Conservation (phyloP, 768 basidiomycete genomes). For the Suillus brevipes region DNA sequence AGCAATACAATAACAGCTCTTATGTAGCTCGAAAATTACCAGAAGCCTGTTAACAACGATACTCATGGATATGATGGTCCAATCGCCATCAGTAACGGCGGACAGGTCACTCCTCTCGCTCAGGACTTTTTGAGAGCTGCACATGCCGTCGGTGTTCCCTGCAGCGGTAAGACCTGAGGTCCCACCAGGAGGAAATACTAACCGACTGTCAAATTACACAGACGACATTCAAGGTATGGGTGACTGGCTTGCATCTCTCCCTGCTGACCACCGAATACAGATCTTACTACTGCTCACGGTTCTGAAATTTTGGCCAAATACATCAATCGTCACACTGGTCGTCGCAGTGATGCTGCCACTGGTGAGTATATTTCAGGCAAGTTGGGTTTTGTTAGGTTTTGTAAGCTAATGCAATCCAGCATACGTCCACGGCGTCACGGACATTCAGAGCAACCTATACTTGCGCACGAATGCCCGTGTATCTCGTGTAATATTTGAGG, state of each 20-base stretch:
- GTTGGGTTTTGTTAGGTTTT: background rate
- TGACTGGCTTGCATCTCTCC: background rate
- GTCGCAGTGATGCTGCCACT: constrained; percentile 71
- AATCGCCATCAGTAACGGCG: constrained; percentile 73
- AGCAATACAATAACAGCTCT: background rate
- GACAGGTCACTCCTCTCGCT: constrained; percentile 59
- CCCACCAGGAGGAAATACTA: background rate
- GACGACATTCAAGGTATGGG: constrained; percentile 61
- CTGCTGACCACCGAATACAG: constrained; percentile 27
- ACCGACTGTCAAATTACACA: constrained; percentile 20
- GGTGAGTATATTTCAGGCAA: constrained; percentile 36
- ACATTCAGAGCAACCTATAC: constrained; percentile 65
- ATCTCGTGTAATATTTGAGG: constrained; percentile 71
- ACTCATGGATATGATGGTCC: constrained; percentile 73
- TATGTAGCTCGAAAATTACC: constrained; percentile 69
- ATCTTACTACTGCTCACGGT: constrained; percentile 58
- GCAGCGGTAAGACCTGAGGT: constrained; percentile 49
- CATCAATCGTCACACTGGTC: constrained; percentile 71
- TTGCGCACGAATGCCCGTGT: constrained; percentile 68
- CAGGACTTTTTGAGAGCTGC: constrained; percentile 70
- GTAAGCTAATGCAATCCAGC: constrained; percentile 34
- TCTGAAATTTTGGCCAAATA: constrained; percentile 79
- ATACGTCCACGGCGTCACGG: constrained; percentile 72
- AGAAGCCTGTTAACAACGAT: constrained; percentile 67
- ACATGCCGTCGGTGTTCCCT: constrained; percentile 61